phyloP scores from a whole-genome alignment of 345 rosid species.

The Salix udensis region DNA sequence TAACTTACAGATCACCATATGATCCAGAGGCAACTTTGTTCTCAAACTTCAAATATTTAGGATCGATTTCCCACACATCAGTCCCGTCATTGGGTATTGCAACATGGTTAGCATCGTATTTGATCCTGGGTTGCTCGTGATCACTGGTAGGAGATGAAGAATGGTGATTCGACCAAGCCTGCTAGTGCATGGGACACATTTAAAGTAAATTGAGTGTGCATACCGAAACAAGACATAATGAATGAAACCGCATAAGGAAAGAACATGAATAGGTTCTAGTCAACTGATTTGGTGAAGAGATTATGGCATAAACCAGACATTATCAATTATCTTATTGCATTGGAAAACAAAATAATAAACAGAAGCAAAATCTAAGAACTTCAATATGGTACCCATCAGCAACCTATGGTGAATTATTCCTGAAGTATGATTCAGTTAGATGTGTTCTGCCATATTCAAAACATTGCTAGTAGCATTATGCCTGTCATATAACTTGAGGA shows the following conservation, averaged over 20 bases:
- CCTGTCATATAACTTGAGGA: neutral
- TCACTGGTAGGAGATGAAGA: conserved; percentile 53
- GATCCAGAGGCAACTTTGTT: conserved; percentile 92
- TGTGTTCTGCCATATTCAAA: neutral
- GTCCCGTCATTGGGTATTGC: conserved; percentile 86
- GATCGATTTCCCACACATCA: conserved; percentile 97
- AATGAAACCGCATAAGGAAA: neutral
- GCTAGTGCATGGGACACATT: conserved; percentile 41
- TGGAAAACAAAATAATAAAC: neutral
- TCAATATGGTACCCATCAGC: neutral
- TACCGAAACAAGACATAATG: neutral
- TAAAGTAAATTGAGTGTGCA: conserved; percentile 4
- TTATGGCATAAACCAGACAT: neutral
- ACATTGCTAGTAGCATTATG: neutral
- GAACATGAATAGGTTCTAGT: neutral
- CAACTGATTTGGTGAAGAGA: conserved; percentile 1
- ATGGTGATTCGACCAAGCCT: conserved; percentile 45
- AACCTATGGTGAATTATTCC: neutral
- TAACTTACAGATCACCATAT: conserved; percentile 92
- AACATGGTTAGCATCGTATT: conserved; percentile 47
- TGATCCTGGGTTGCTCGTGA: conserved; percentile 27
- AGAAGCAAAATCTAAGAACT: neutral
- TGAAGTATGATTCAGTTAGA: neutral
- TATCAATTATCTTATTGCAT: neutral
- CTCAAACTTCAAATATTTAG: conserved; percentile 59